Percentiles rank a stretch among this genome's conserved stretches.
These are phyloP conservation scores for Blepharisma stoltei DNA, from an alignment of 73 alveolate species.

Conservation along the genomic window DNA sequence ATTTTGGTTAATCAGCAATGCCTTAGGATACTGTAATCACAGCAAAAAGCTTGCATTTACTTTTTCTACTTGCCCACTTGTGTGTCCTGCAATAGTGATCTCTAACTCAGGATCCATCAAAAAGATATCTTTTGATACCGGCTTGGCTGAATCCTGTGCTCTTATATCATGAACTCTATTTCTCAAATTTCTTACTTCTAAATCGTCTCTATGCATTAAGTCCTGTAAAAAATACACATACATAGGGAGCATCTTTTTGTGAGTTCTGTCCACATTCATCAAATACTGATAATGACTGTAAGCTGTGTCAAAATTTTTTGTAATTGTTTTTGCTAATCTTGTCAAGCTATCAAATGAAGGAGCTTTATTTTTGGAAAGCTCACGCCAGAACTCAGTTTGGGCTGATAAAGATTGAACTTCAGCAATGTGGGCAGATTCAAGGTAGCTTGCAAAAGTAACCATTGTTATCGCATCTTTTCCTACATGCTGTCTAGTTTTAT, in stretches of 20 bases:
- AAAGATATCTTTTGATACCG: too few species aligned
- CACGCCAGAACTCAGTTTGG: slow-evolving; percentile 25
- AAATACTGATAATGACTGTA: not conserved
- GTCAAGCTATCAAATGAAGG: not conserved
- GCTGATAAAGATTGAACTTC: slow-evolving; percentile 5
- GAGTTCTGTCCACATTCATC: slow-evolving; percentile 12
- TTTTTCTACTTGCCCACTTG: not conserved
- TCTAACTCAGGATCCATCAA: too few species aligned
- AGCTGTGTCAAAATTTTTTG: slow-evolving; percentile 17
- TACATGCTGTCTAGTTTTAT: slow-evolving; percentile 13
- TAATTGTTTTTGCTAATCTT: not conserved
- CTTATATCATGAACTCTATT: not conserved
- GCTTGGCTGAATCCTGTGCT: too few species aligned
- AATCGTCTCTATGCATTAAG: slow-evolving; percentile 4
- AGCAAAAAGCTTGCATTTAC: not conserved
- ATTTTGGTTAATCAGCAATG: not conserved
- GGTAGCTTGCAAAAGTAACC: slow-evolving; percentile 24
- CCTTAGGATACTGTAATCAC: slow-evolving; percentile 9
- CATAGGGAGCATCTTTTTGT: slow-evolving; percentile 27
- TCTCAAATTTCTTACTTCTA: slow-evolving; percentile 14
- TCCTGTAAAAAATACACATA: slow-evolving; percentile 17
- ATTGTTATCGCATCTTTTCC: slow-evolving; percentile 19
- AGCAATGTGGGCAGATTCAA: not conserved
- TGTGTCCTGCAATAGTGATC: too few species aligned
- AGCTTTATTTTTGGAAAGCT: not conserved